Evolutionary conservation across 257 asterid genomes (phyloP), one percentile per base, ranked within the genome.

Genomic region (Plantago ovata): DNA sequence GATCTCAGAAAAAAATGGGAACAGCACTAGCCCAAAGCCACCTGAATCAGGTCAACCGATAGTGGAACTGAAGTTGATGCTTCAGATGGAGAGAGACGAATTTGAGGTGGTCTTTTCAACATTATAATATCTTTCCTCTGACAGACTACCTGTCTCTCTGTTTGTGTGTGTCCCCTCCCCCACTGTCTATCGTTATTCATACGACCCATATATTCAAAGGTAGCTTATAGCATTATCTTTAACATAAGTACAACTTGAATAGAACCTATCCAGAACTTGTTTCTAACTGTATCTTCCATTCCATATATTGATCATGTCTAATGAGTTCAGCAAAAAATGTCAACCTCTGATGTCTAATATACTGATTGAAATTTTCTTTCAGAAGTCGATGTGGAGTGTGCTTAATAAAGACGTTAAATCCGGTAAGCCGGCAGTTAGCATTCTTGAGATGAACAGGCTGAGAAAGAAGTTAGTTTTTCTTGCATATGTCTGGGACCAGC

Each of bases 71-170:
- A 79, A 79, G 57, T 53, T 55, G 65, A 65, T 83, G 83, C 73
- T 77, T 67, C 81, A 72, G 64, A 73, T 62, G 77, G 95, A 85
- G 72, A 85, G 68, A 69, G 68, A 58, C 41, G 86, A 81, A 64
- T 79, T 85, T 79, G 90, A 85, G 95, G 96, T 88, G 58, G 33
- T 41, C 57, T 43, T 65, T 44, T 46, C 52, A 19, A 13, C 16
- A 41, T 51, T 33, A 36, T 36, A 46, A 42, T 57, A 50, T 59
- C 49, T 42, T 61, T 50, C 63, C 61, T 54, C 65, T 46, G 46
- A 28, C 48, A 8, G 38, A 43, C 45, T 60, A 8, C 7, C 36
- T 28, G 36, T 28, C 36, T 28, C 7, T 28, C 36, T 28, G 36
- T 28, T 28, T 28, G 36, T 28, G 36, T 28, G 36, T 28, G 36